Conservation (phyloP, 768 basidiomycete species). For the Russula earlei region DNA sequence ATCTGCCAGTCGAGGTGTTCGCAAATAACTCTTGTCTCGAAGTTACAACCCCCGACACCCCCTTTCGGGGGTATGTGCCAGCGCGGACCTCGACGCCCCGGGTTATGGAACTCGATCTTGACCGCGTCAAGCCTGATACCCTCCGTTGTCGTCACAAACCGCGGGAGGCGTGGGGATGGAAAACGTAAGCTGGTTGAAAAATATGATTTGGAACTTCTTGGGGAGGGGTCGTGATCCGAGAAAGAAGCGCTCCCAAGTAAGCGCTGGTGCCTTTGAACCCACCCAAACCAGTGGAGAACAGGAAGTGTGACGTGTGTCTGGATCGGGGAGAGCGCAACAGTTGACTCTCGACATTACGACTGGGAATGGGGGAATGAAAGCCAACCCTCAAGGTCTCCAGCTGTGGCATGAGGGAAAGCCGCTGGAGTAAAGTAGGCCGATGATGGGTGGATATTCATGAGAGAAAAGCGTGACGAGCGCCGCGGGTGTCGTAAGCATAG, state of each 20-base stretch:
- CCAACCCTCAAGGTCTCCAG: background rate
- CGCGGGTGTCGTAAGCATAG: background rate
- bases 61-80: background rate
- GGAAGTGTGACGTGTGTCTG: background rate
- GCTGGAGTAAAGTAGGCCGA: background rate
- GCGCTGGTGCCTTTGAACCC: background rate
- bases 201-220: background rate
- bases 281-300: background rate
- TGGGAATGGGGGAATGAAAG: background rate
- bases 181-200: background rate
- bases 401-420: background rate
- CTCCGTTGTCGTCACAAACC: background rate
- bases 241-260: background rate
- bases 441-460: background rate
- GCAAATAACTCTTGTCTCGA: background rate
- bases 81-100: background rate
- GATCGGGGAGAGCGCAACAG: background rate
- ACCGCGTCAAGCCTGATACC: background rate
- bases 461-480: background rate
- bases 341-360: background rate
- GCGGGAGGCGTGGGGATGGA: background rate
- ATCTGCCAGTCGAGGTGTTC: background rate
- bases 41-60: background rate
- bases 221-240: background rate
- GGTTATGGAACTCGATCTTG: background rate